Base-by-base conservation (phyloP, 2,329 filamentous ascomycete genomes). In the Epichloe baconii region DNA sequence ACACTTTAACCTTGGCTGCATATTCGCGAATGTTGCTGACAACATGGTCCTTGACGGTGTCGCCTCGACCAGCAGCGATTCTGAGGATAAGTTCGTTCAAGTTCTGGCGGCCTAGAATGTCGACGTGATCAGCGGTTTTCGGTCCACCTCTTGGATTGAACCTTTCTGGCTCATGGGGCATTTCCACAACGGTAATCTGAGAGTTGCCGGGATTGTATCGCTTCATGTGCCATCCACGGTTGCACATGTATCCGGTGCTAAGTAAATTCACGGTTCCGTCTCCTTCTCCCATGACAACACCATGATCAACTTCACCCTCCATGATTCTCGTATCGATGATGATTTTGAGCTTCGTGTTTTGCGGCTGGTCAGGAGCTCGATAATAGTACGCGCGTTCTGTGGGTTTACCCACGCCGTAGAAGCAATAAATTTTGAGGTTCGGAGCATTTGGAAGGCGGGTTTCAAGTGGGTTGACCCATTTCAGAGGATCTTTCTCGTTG, bases 391-490 rank as follows among this genome's bases (percentile, higher is more conserved):
- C 83, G 51, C 91, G 80, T 68, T 98, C 91, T 0, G 91, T 97
- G 3, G 87, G 85, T 65, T 97, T 98, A 3, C 91, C 91, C 4
- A 95, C 82, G 19, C 86, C 93, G 64, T 98, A 97, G 72, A 98
- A 97, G 70, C 93, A 97, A 69, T 90, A 97, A 12, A 98, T 88
- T 65, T 95, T 96, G 62, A 98, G 73, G 61, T 81, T 87, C 0
- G 93, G 91, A 1, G 93, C 91, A 19, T 88, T 75, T 0, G 93
- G 93, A 0, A 97, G 74, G 2, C 91, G 79, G 0, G 88, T 86
- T 66, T 97, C 91, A 1, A 97, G 79, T 0, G 93, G 93, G 62
- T 98, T 98, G 54, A 95, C 80, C 93, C 93, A 98, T 64, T 94
- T 98, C 47, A 71, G 74, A 2, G 79, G 80, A 56, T 87, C 77